Conservation (phyloP, 495 filamentous ascomycete genomes). For the Xylaria acuta region DNA sequence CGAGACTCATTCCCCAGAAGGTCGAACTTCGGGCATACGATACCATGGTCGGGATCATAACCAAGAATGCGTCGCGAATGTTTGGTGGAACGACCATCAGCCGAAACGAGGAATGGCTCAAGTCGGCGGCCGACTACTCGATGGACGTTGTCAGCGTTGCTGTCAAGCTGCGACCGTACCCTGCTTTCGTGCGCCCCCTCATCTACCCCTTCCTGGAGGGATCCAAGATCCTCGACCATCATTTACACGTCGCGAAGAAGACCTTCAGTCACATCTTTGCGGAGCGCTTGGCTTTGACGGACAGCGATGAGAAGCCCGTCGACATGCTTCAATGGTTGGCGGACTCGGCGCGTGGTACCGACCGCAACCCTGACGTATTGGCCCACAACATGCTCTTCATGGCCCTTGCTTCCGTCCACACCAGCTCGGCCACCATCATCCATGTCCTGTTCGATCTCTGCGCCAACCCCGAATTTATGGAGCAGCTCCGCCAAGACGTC, state of each 20-base stretch:
- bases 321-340: slow-evolving; percentile 29
- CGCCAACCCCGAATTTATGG: slow-evolving; percentile 50
- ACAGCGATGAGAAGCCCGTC: slow-evolving; percentile 24
- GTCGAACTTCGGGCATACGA: slow-evolving; percentile 31
- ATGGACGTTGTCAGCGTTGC: slow-evolving; percentile 50
- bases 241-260: slow-evolving; percentile 36
- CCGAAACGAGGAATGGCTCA: slow-evolving; percentile 51
- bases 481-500: slow-evolving; percentile 58
- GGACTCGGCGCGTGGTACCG: slow-evolving; percentile 24
- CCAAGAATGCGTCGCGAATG: slow-evolving; percentile 49
- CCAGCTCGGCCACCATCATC: slow-evolving; percentile 54
- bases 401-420: slow-evolving; percentile 56
- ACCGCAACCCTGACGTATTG: slow-evolving; percentile 26
- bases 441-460: slow-evolving; percentile 52
- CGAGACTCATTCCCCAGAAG: slow-evolving; percentile 24
- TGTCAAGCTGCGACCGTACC: slow-evolving; percentile 48
- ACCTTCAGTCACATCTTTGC: slow-evolving; percentile 48
- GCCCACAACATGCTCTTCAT: slow-evolving; percentile 30
- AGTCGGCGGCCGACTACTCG: slow-evolving; percentile 53
- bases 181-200: slow-evolving; percentile 45
- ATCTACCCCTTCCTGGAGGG: slow-evolving; percentile 35
- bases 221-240: slow-evolving; percentile 28
- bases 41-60: slow-evolving; percentile 43
- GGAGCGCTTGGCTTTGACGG: slow-evolving; percentile 30
- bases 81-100: slow-evolving; percentile 51